phyloP scores from a whole-genome alignment of 345 rosid species.

The Bruguiera sexangula region DNA sequence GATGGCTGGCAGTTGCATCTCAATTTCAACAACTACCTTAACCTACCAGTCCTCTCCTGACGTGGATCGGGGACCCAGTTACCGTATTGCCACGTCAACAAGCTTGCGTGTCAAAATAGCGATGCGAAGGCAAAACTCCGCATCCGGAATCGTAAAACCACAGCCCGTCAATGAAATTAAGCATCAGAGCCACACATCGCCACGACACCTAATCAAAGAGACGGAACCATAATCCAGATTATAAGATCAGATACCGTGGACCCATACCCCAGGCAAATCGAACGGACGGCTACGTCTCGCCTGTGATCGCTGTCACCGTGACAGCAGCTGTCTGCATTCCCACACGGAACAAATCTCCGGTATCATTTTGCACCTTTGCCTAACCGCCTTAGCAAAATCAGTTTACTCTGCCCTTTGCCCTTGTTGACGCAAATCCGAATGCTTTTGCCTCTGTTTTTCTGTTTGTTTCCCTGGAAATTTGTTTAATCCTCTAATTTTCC shows the following conservation, averaged over 20 bases:
- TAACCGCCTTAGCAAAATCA: constrained; percentile 15
- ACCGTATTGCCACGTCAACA: not conserved
- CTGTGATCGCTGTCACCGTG: constrained; percentile 7
- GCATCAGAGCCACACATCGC: not conserved
- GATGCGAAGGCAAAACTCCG: not conserved
- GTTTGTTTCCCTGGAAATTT: not conserved
- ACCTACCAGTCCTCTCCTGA: constrained; percentile 4
- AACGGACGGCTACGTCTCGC: not conserved
- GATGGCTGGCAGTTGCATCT: not conserved
- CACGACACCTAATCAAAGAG: not conserved
- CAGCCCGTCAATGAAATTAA: not conserved
- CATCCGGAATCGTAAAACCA: not conserved
- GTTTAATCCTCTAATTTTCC: not conserved
- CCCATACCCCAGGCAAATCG: not conserved
- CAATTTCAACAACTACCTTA: not conserved
- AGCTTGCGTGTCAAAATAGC: not conserved
- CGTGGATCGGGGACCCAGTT: not conserved
- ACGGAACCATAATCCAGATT: not conserved
- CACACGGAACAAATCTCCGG: not conserved
- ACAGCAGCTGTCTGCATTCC: not conserved
- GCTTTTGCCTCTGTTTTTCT: not conserved
- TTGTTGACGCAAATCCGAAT: not conserved
- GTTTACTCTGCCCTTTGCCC: not conserved
- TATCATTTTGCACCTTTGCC: constrained; percentile 1
- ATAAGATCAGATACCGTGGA: not conserved